phyloP scores from a whole-genome alignment of 345 rosid genomes.

The Orychophragmus violaceus region DNA sequence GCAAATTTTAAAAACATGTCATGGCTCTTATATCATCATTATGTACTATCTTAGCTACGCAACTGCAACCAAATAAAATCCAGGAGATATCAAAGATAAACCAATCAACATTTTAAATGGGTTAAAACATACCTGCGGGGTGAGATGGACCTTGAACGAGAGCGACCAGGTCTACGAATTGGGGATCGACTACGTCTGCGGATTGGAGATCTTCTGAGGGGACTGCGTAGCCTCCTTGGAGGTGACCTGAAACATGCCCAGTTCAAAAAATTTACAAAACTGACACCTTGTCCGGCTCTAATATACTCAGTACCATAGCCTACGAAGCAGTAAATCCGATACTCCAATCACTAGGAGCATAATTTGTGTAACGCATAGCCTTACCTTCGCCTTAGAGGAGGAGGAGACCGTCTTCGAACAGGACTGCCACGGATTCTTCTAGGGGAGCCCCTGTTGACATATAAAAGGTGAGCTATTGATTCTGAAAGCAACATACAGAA shows the following conservation, averaged over 20 bases:
- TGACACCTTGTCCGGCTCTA: neutral
- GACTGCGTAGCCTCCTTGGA: conserved; percentile 76
- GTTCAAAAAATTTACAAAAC: neutral
- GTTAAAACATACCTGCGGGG: conserved; percentile 48
- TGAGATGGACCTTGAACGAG: conserved; percentile 81
- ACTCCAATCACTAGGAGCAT: neutral
- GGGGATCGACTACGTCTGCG: conserved; percentile 94
- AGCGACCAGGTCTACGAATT: conserved; percentile 66
- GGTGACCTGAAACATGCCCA: conserved; percentile 53
- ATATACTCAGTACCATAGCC: neutral
- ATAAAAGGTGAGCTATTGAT: conserved; percentile 7
- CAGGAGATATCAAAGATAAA: neutral
- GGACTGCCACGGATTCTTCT: conserved; percentile 90
- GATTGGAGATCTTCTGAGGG: conserved; percentile 83
- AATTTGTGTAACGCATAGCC: neutral
- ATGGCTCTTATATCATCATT: neutral
- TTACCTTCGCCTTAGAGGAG: conserved; percentile 88
- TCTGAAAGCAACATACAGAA: conserved; percentile 1
- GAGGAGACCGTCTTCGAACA: conserved; percentile 89
- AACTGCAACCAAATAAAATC: neutral
- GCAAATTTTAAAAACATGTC: neutral
- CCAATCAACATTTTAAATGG: neutral
- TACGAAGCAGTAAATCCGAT: neutral
- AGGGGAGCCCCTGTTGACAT: conserved; percentile 58
- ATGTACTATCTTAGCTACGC: neutral